A percentile compares a stretch with the other conserved stretches of the same genome.
phyloP scores from a whole-genome alignment of 148 eudicot genomes.

The Cornus florida region DNA sequence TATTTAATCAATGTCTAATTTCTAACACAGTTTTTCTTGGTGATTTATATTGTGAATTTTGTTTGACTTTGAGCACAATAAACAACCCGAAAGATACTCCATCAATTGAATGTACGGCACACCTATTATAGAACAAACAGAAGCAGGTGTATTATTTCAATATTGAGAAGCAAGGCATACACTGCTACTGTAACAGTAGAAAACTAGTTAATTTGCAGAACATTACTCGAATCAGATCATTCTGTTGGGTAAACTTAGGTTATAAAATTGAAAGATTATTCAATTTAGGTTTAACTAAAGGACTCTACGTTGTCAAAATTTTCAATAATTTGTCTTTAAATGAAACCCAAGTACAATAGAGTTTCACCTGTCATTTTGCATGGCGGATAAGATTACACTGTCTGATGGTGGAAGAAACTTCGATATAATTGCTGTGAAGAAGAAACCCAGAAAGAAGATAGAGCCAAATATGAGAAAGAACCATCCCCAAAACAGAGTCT shows the following conservation, averaged over 20 bases:
- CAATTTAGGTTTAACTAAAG: not conserved
- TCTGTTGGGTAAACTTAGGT: not conserved
- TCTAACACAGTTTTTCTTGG: not conserved
- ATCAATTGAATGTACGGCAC: not conserved
- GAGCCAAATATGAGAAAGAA: constrained; percentile 41
- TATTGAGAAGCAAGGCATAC: not conserved
- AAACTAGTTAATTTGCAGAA: not conserved
- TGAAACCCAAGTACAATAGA: not conserved
- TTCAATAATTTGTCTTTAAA: not conserved
- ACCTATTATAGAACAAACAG: not conserved
- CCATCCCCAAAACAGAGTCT: constrained; percentile 34
- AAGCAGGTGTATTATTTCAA: not conserved
- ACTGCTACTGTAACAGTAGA: not conserved
- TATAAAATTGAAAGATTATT: not conserved
- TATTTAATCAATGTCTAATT: not conserved
- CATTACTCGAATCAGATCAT: not conserved
- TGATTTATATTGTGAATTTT: too few species aligned
- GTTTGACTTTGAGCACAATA: too few species aligned
- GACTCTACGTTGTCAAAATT: not conserved
- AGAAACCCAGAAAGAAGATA: constrained; percentile 40
- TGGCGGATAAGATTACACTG: constrained; percentile 44
- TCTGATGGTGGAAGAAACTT: constrained; percentile 59
- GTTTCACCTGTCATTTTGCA: constrained; percentile 62
- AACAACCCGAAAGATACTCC: not conserved
- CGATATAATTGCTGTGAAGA: constrained; percentile 56